Conservation (phyloP, 129 eudicot genomes). For the Cynara cardunculus region DNA sequence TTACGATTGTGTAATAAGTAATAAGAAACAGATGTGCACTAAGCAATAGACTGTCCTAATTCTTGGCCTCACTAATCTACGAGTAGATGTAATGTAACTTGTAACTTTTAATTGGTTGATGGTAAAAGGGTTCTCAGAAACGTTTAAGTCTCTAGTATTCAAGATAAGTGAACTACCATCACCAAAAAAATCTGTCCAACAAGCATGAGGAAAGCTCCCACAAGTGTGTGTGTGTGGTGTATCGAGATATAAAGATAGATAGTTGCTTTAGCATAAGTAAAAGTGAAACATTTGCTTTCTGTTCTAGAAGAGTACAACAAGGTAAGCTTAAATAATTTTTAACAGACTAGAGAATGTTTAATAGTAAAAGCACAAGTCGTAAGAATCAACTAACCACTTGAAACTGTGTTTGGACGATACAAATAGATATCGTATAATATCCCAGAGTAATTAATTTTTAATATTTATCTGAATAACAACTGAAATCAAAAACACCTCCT, state of each 20-base stretch:
- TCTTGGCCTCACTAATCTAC: not conserved
- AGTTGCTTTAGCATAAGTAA: not conserved
- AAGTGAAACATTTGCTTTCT: not conserved
- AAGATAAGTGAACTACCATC: not conserved
- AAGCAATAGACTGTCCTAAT: not conserved
- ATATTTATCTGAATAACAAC: not conserved
- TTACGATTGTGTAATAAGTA: not conserved
- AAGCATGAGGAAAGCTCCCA: not conserved
- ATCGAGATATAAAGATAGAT: not conserved
- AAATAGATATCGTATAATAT: constrained; percentile 12
- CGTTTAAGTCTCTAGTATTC: not conserved
- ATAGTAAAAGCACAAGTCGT: not conserved
- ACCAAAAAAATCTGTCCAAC: not conserved
- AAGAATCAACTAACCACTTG: constrained; percentile 3
- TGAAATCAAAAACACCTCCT: constrained; percentile 3
- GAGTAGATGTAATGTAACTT: not conserved
- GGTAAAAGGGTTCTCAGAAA: not conserved
- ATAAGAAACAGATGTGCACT: not conserved
- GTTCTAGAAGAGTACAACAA: not conserved
- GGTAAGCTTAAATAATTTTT: not conserved
- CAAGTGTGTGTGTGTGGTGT: not conserved
- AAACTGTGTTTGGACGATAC: not conserved
- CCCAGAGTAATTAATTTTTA: constrained; percentile 4
- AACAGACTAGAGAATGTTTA: not conserved
- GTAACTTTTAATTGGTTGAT: not conserved